phyloP scores from a whole-genome alignment of 495 filamentous ascomycete species.

The Penicillium maclennaniae region DNA sequence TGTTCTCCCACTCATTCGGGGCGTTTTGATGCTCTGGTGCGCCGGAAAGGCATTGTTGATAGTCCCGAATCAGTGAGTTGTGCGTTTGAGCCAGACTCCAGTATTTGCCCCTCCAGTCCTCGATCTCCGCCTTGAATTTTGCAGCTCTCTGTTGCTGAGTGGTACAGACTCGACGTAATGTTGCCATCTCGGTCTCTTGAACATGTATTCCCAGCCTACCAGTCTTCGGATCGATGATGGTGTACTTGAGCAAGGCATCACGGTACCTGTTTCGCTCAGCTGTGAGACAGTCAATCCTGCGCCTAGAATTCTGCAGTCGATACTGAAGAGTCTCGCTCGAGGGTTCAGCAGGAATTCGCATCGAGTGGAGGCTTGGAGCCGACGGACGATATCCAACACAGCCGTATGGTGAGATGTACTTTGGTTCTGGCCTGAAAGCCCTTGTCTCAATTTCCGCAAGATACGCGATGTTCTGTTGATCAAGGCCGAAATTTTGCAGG shows the following conservation, averaged over 20 bases:
- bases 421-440: background rate
- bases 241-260: slow-evolving; percentile 8
- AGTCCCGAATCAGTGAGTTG: slow-evolving; percentile 11
- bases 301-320: slow-evolving; percentile 1
- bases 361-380: slow-evolving; percentile 6
- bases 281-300: slow-evolving; percentile 5
- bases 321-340: background rate
- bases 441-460: background rate
- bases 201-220: slow-evolving; percentile 7
- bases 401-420: slow-evolving; percentile 8
- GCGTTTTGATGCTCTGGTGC: background rate
- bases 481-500: background rate
- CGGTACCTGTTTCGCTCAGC: slow-evolving; percentile 8
- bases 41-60: background rate
- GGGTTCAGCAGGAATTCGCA: background rate
- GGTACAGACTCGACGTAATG: slow-evolving; percentile 1
- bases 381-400: slow-evolving; percentile 6
- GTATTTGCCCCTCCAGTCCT: background rate
- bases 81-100: background rate
- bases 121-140: background rate
- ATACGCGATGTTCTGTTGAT: background rate
- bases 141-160: slow-evolving; percentile 3
- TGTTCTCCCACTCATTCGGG: background rate
- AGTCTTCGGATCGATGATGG: slow-evolving; percentile 3
- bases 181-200: slow-evolving; percentile 4